Base-by-base conservation (phyloP, 1,139 yeast species). In the Yamadazyma jaroonii region DNA sequence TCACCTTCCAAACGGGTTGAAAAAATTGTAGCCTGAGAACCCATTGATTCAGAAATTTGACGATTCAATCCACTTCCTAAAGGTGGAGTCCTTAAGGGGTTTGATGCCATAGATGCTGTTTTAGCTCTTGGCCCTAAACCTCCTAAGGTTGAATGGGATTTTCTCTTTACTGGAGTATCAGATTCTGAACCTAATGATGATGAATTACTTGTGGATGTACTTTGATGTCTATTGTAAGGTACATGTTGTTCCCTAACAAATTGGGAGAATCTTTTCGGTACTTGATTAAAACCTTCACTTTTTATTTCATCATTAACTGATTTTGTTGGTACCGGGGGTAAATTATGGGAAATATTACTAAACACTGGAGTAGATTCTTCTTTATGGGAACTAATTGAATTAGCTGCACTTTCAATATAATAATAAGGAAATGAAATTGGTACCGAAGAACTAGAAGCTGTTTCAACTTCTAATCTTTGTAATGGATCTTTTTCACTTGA, bases 1-100 rank as follows among this genome's bases (percentile, higher is more conserved):
- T 43, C 34, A 22, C 37, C 32, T 14, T 31, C 50, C 25, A 40
- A 54, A 44, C 74, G 52, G 3, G 75, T 70, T 14, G 74, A 67
- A 42, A 71, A 70, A 17, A 71, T 69, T 1, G 76, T 71, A 9
- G 73, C 74, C 44, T 68, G 75, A 0, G 74, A 67, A 3, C 64
- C 73, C 69, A 64, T 62, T 32, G 70, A 64, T 36, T 62, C 57
- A 29, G 71, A 64, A 22, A 64, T 62, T 35, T 64, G 62, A 24
- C 56, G 26, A 9, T 32, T 28, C 29, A 46, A 30, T 10, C 34
- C 32, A 13, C 8, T 28, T 5, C n/a, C 22, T 6, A 40, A 37
- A 30, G 17, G 36, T 8, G 14, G 25, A 10, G 41, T 26, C 10
- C 20, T 31, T 22, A 33, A 11, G 6, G 31, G 36, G 20, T 30